A percentile compares a stretch with the other conserved stretches of the same genome.
These are phyloP conservation scores for Moesziomyces sp. DNA, from an alignment of 1,284 basidiomycete species.

Conservation along the genomic window DNA sequence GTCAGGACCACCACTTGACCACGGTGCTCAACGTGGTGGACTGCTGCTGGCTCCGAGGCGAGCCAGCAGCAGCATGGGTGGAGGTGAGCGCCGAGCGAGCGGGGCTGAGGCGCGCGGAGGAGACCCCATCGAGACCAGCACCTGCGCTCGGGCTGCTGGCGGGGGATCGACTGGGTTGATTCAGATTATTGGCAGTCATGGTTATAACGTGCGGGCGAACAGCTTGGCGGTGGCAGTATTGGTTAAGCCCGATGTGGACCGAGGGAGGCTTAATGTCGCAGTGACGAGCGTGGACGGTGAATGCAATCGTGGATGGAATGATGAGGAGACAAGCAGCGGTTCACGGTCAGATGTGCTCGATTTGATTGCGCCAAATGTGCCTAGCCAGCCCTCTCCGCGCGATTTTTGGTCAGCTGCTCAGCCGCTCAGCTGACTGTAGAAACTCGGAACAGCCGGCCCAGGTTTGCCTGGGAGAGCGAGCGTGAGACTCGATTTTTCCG, in stretches of 20 bases:
- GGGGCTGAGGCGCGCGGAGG: conserved; percentile 28
- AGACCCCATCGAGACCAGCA: conserved; percentile 50
- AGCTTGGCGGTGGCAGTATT: conserved; percentile 33
- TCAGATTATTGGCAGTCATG: conserved; percentile 46
- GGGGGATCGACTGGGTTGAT: conserved; percentile 53
- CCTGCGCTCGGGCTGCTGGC: conserved; percentile 44
- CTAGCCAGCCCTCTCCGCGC: neutral
- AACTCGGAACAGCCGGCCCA: no score
- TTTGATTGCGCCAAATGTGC: neutral
- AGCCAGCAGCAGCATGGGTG: conserved; percentile 32
- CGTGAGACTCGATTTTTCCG: no score
- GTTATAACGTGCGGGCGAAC: conserved; percentile 37
- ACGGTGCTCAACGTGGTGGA: conserved; percentile 53
- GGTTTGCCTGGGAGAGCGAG: no score
- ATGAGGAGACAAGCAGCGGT: no score
- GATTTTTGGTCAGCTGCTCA: neutral
- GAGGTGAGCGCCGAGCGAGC: conserved; percentile 1
- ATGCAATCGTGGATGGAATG: neutral
- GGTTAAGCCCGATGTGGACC: neutral
- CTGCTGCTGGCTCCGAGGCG: conserved; percentile 41
- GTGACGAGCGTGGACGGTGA: neutral
- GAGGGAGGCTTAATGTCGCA: neutral
- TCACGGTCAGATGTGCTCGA: no score
- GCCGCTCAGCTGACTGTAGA: no score
- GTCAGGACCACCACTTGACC: conserved; percentile 60